Base-by-base conservation (phyloP, 2,329 filamentous ascomycete species). In the Ceratocystis eucalypticola region DNA sequence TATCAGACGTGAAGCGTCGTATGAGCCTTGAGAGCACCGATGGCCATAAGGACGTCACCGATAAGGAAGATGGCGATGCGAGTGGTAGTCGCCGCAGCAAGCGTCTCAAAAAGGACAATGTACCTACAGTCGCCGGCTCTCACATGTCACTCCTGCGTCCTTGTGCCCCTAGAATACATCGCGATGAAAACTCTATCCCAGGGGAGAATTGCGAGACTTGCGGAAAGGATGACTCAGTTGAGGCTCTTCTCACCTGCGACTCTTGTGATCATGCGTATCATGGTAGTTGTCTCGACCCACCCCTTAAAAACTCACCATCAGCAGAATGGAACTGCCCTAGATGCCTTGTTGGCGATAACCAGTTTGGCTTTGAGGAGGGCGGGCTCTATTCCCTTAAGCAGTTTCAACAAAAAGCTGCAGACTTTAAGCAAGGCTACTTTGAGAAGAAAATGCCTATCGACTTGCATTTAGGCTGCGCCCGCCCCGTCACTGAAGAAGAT, bases 291-390 rank as follows among this genome's bases (percentile, higher is more conserved):
- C 82, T 97, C 22, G 94, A 99, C 70, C 93, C 92, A 44, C 90
- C 89, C 1, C 78, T 96, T 55, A 88, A 87, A 71, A 79, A 82
- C 7, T 85, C 88, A 69, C 91, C 91, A 0, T 88, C 94, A 28
- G 82, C 86, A 65, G 94, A 97, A 72, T 99, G 94, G 94, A 93
- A 97, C 74, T 99, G 94, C 71, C 88, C 94, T 0, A 85, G 91
- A 72, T 99, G 94, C 74, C 83, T 99, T 30, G 94, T 99, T 28
- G 94, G 94, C 61, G 96, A 96, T 66, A 92, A 93, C 48, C 91
- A 97, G 70, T 99, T 96, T 72, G 94, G 94, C 0, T 99, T 99
- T 69, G 93, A 97, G 73, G 94, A 99, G 75, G 94, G 94, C 28
- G 92, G 92, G 3, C 83, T 96, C 25, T 99, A 99, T 76, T 99